phyloP scores from a whole-genome alignment of 2,329 filamentous ascomycete species.

The Paracorniculantispora psalliotae region DNA sequence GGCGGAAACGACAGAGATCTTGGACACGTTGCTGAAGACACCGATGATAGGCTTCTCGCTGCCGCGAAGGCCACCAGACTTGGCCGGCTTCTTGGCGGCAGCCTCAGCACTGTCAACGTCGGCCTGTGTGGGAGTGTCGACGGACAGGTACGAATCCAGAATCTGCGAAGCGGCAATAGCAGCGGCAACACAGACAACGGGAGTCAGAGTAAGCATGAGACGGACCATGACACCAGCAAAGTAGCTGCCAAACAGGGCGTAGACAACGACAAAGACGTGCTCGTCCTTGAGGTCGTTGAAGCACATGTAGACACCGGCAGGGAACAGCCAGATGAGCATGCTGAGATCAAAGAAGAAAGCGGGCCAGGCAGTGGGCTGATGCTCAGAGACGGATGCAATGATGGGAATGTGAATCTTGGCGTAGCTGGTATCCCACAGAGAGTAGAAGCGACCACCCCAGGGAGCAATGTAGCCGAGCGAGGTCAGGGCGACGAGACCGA shows the following conservation, averaged over 20 bases:
- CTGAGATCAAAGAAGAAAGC: conserved; percentile 99
- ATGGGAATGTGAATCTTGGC: conserved; percentile 98
- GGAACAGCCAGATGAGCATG: conserved; percentile 98
- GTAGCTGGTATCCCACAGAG: conserved; percentile 96
- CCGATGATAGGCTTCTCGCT: conserved; percentile 71
- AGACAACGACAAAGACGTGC: conserved; percentile 97
- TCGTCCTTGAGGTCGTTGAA: conserved; percentile 92
- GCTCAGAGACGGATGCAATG: conserved; percentile 98
- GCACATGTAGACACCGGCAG: conserved; percentile 95
- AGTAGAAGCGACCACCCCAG: conserved; percentile 98
- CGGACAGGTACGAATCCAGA: conserved; percentile 76
- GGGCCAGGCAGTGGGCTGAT: conserved; percentile 98
- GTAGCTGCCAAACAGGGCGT: conserved; percentile 94
- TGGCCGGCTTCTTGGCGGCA: conserved; percentile 51
- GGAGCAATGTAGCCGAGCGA: conserved; percentile 89
- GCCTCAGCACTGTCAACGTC: conserved; percentile 46
- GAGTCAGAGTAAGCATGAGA: conserved; percentile 94
- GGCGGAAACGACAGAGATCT: conserved; percentile 66
- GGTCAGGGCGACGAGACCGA: conserved; percentile 78
- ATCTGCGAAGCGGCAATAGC: conserved; percentile 85
- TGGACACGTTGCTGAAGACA: conserved; percentile 76
- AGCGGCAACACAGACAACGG: conserved; percentile 90
- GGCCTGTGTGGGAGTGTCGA: conserved; percentile 55
- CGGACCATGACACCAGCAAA: conserved; percentile 99
- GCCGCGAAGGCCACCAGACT: conserved; percentile 58